Evolutionary conservation across 495 filamentous ascomycete species (phyloP).

Genomic region (Penicillium odoratum): DNA sequence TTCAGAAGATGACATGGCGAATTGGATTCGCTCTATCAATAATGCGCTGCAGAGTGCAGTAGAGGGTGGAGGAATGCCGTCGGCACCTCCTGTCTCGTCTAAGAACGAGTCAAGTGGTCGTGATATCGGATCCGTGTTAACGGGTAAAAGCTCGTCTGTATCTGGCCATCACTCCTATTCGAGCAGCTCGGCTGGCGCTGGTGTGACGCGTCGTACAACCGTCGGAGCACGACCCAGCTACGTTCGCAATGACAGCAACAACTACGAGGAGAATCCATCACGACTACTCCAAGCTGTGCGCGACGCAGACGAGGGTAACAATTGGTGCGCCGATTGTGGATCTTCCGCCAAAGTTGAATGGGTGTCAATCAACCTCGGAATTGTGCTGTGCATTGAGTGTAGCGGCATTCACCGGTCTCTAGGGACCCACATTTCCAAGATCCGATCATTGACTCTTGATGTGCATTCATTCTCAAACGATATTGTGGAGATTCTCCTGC

Average conservation of each 20-base stretch:
- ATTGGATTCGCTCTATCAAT: constrained; percentile 95
- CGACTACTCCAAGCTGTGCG: constrained; percentile 84
- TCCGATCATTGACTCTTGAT: constrained; percentile 92
- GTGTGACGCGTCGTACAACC: constrained; percentile 77
- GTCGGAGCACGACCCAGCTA: constrained; percentile 85
- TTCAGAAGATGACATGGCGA: constrained; percentile 96
- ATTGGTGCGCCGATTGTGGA: constrained; percentile 92
- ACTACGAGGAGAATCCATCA: constrained; percentile 77
- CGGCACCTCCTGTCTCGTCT: constrained; percentile 40
- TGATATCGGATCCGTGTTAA: constrained; percentile 88
- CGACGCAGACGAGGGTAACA: constrained; percentile 89
- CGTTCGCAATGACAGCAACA: constrained; percentile 62
- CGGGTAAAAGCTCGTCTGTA: constrained; percentile 85
- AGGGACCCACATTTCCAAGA: constrained; percentile 96
- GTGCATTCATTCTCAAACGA: constrained; percentile 94
- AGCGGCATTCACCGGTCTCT: constrained; percentile 96
- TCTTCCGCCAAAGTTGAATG: constrained; percentile 92
- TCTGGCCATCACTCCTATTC: constrained; percentile 58
- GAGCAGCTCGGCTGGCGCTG: constrained; percentile 40
- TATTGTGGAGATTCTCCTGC: constrained; percentile 89
- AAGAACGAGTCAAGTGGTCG: constrained; percentile 57
- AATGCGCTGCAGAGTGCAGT: constrained; percentile 96
- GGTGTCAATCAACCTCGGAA: constrained; percentile 97
- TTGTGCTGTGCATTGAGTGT: constrained; percentile 97
- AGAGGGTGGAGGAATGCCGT: constrained; percentile 67